A percentile compares a stretch with the other conserved stretches of the same genome.
These are phyloP conservation scores for Kluyveromyces siamensis DNA, from an alignment of 805 yeast genomes.

Conservation along the genomic window DNA sequence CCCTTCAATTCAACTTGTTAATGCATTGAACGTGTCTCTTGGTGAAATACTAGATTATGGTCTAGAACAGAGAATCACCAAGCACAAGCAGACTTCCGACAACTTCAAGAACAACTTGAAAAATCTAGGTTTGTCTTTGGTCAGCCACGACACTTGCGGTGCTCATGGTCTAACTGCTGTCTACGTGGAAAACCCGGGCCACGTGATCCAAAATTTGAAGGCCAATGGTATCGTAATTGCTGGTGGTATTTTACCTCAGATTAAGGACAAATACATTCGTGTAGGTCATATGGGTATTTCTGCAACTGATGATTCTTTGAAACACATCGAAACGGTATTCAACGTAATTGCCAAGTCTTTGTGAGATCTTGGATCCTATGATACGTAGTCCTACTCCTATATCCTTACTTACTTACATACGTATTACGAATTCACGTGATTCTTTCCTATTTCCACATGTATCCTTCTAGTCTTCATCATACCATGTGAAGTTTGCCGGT, in stretches of 20 bases:
- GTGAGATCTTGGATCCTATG: constrained; percentile 1
- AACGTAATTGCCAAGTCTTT: constrained; percentile 38
- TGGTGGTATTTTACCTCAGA: constrained; percentile 80
- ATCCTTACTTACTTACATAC: too few relatives aligned
- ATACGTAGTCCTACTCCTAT: too few relatives aligned
- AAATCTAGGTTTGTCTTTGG: constrained; percentile 56
- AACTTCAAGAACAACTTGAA: constrained; percentile 53
- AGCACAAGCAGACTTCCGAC: constrained; percentile 54
- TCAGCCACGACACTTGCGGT: constrained; percentile 39
- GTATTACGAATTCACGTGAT: background rate
- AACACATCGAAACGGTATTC: constrained; percentile 45
- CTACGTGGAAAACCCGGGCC: constrained; percentile 63
- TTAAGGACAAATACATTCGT: constrained; percentile 77
- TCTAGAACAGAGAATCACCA: constrained; percentile 51
- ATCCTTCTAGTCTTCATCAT: background rate
- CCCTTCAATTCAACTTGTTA: constrained; percentile 83
- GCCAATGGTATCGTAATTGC: constrained; percentile 69
- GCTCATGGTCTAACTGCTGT: constrained; percentile 85
- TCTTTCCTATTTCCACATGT: background rate
- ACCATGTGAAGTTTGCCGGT: background rate
- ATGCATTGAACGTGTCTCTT: constrained; percentile 71
- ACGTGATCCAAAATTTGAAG: constrained; percentile 46
- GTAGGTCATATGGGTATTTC: constrained; percentile 95
- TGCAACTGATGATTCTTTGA: constrained; percentile 45
- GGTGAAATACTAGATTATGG: constrained; percentile 54